These are phyloP conservation scores for Trametes cingulata DNA, from an alignment of 768 basidiomycete genomes.

Conservation along the genomic window DNA sequence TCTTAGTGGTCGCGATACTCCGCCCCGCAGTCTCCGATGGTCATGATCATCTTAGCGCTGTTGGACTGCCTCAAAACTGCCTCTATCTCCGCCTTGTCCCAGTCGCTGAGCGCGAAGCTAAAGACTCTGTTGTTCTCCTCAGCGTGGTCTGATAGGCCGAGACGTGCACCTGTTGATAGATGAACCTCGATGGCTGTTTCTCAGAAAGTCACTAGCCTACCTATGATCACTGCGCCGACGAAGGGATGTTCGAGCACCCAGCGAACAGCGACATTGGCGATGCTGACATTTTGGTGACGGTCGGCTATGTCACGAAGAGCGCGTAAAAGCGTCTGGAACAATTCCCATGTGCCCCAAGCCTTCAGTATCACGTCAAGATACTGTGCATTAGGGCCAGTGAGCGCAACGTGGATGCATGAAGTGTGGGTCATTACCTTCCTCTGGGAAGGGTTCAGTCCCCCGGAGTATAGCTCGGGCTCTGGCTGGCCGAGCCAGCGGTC, in stretches of 20 bases:
- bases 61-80: constrained; percentile 57
- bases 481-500: constrained; percentile 68
- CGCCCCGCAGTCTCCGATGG: constrained; percentile 78
- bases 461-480: constrained; percentile 69
- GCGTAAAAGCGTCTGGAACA: constrained; percentile 65
- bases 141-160: constrained; percentile 71
- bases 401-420: neutral
- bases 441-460: constrained; percentile 72
- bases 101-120: constrained; percentile 51
- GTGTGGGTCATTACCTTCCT: constrained; percentile 54
- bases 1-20: constrained; percentile 57
- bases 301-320: constrained; percentile 62
- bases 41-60: constrained; percentile 57
- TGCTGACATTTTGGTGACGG: constrained; percentile 60
- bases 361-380: constrained; percentile 79
- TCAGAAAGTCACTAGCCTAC: constrained; percentile 33
- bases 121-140: constrained; percentile 66
- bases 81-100: constrained; percentile 62
- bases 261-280: constrained; percentile 77
- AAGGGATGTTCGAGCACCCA: constrained; percentile 78
- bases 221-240: constrained; percentile 78
- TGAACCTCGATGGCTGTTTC: neutral
- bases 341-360: constrained; percentile 74
- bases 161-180: constrained; percentile 54
- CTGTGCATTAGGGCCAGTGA: constrained; percentile 37